These are phyloP conservation scores for Rheum nobile DNA, from an alignment of 148 eudicot genomes.

Conservation along the genomic window DNA sequence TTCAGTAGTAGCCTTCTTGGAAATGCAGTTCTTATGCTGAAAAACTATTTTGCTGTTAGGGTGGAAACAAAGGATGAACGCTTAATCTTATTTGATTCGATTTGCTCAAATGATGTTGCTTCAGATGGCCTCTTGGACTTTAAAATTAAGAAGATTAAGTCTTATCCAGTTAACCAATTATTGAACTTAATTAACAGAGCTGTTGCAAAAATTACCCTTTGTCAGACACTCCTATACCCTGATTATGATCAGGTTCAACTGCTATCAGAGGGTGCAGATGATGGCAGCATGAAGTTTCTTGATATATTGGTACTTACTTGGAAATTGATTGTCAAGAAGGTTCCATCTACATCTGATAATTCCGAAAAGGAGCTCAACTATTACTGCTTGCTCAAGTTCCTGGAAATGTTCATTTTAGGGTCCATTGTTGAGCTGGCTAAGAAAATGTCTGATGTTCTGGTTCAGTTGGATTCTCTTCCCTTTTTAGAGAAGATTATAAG, in stretches of 20 bases:
- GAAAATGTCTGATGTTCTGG: slow-evolving; percentile 33
- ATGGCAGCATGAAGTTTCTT: slow-evolving; percentile 25
- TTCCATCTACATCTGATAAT: slow-evolving; percentile 20
- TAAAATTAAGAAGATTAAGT: slow-evolving; percentile 19
- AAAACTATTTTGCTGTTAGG: slow-evolving; percentile 25
- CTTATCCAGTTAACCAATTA: slow-evolving; percentile 32
- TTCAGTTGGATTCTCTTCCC: slow-evolving; percentile 41
- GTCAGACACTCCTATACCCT: slow-evolving; percentile 46
- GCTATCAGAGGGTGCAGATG: slow-evolving; percentile 17
- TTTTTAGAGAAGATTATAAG: slow-evolving; percentile 50
- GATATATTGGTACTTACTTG: slow-evolving; percentile 48
- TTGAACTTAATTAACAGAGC: slow-evolving; percentile 43
- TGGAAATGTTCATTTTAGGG: slow-evolving; percentile 45
- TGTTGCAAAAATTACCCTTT: slow-evolving; percentile 49
- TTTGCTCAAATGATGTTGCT: slow-evolving; percentile 25
- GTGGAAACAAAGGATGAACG: slow-evolving; percentile 27
- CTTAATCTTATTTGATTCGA: slow-evolving; percentile 38
- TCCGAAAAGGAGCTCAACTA: slow-evolving; percentile 15
- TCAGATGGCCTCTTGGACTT: slow-evolving; percentile 33
- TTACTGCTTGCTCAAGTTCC: slow-evolving; percentile 35
- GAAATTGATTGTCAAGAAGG: slow-evolving; percentile 47
- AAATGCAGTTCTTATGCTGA: slow-evolving; percentile 41
- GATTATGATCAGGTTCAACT: slow-evolving; percentile 17
- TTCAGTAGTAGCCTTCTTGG: slow-evolving; percentile 56
- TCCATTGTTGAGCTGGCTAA: slow-evolving; percentile 35